Base-by-base conservation (phyloP, 2,329 filamentous ascomycete genomes). In the Taxawa tesnikishii region DNA sequence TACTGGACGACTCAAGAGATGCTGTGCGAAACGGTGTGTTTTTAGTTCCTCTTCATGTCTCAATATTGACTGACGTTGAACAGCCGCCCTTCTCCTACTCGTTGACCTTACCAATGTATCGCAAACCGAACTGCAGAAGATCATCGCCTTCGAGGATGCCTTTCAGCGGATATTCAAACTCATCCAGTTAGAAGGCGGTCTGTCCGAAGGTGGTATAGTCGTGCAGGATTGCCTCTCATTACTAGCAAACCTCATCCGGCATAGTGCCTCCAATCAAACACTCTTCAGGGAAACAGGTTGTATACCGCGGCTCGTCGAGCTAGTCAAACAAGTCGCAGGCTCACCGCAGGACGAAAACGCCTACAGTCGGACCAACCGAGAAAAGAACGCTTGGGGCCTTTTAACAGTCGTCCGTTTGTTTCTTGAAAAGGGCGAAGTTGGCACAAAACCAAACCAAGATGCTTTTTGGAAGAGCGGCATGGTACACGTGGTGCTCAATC, bases 181-280 rank as follows among this genome's bases (percentile, higher is more conserved):
- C 32, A 82, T 98, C 32, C 71, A 79, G 42, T 64, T 68, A 1
- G 90, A 98, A 47, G 90, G 90, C 0, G 80, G 79, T 2, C 62
- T 98, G 27, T 69, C 68, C 4, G 78, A 92, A 45, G 90, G 90
- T 11, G 84, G 83, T 26, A 79, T 88, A 39, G 73, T 83, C 9
- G 82, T 94, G 3, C 88, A 96, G 55, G 90, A 98, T 55, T 94
- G 87, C 45, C 64, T 98, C 13, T 88, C 90, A 36, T 65, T 98
- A 32, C 65, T 96, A 29, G 84, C 85, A 26, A 96, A 96, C 53
- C 70, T 98, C 9, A 64, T 98, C 16, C 75, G 80, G 19, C 71
- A 85, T 45, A 96, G 96, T 51, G 65, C 77, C 2, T 90, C 87
- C 2, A 98, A 98, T 49, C 90, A 98, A 55, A 83, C 84, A 8